Conservation (phyloP, 345 rosid species). For the Mercurialis annua region DNA sequence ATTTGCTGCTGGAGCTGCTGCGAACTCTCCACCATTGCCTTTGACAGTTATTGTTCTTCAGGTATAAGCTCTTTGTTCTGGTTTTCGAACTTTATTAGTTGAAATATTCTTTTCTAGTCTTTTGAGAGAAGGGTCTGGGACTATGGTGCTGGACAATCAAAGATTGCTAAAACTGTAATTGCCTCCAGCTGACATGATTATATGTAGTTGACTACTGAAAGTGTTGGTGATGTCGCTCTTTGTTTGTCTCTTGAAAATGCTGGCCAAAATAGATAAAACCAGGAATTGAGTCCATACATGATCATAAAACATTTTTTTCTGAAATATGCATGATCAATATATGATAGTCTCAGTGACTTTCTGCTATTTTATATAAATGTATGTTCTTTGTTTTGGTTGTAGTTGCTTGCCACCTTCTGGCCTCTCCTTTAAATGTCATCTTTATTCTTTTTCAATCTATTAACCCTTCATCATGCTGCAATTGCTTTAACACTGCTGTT, state of each 20-base stretch:
- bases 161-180: not conserved
- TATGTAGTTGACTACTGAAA: not conserved
- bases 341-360: not conserved
- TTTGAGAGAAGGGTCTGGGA: not conserved
- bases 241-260: not conserved
- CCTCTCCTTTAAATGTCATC: slow-evolving; percentile 8
- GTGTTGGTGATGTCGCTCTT: not conserved
- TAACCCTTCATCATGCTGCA: slow-evolving; percentile 1
- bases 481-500: not conserved
- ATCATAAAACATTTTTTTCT: not conserved
- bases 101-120: not conserved
- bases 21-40: slow-evolving; percentile 64
- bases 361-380: not conserved
- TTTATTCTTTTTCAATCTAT: not conserved
- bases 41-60: slow-evolving; percentile 83
- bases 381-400: not conserved
- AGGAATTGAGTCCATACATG: not conserved
- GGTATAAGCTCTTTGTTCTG: slow-evolving; percentile 38
- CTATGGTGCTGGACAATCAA: not conserved
- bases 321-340: too few species aligned
- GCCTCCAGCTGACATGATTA: not conserved
- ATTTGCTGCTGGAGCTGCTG: slow-evolving; percentile 61
- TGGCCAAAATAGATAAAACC: too few species aligned
- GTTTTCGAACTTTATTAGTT: not conserved
- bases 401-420: too few species aligned